phyloP scores from a whole-genome alignment of 192 early-diverging fungal genomes.

The Rhizophagus prolifer region DNA sequence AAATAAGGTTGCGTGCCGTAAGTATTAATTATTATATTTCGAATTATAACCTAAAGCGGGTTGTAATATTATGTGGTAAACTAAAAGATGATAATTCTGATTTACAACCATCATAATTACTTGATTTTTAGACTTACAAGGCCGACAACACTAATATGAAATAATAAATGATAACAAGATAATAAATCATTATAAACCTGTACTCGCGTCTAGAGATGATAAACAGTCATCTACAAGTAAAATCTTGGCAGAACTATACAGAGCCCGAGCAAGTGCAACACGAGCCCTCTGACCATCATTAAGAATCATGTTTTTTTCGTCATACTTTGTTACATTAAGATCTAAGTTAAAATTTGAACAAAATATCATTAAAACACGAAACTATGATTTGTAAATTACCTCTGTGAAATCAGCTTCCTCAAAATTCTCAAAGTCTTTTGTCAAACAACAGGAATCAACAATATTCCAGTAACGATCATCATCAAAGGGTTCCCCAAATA shows the following conservation, averaged over 20 bases:
- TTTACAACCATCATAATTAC: too few relatives aligned
- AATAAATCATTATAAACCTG: constrained; percentile 23
- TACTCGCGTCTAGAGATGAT: constrained; percentile 83
- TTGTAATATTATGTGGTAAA: too few relatives aligned
- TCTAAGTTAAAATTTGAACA: not conserved
- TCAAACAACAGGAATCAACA: constrained; percentile 59
- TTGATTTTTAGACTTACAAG: too few relatives aligned
- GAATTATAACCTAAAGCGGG: too few relatives aligned
- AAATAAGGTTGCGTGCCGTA: too few relatives aligned
- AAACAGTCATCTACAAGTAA: constrained; percentile 86
- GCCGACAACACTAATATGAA: too few relatives aligned
- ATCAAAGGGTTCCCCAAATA: constrained; percentile 60
- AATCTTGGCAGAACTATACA: constrained; percentile 69
- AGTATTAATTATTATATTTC: too few relatives aligned
- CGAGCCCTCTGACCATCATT: constrained; percentile 90
- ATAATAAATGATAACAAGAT: not conserved
- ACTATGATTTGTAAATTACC: constrained; percentile 31
- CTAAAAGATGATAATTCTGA: too few relatives aligned
- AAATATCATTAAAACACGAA: not conserved
- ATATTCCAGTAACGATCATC: constrained; percentile 53
- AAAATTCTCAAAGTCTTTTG: constrained; percentile 56
- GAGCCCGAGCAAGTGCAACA: constrained; percentile 81
- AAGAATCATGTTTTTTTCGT: constrained; percentile 84
- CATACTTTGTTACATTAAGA: constrained; percentile 35
- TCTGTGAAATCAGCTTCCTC: constrained; percentile 58